Evolutionary conservation across 306 rosid genomes (phyloP), one percentile per base, ranked within the genome.

Genomic region (Rosa chinensis): DNA sequence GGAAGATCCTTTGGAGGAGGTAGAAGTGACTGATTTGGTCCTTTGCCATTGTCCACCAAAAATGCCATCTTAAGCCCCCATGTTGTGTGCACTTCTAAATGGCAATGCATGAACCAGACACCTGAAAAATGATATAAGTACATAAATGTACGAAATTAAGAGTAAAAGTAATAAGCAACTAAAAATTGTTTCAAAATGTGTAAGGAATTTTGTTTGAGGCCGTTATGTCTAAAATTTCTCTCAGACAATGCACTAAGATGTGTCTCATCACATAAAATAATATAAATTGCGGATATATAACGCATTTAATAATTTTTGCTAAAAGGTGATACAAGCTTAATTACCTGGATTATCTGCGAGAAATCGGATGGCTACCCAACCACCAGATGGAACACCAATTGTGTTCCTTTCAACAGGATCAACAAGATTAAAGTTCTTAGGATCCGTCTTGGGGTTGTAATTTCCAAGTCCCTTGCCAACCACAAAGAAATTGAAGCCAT

Each of bases 1-100:
- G 99, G 99, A 78, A 93, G 97, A 86, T 95, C 96, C 13, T 79
- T 85, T 10, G 99, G 99, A 76, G 99, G 99, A 17, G 97, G 90
- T 56, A 87, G 66, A 76, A 92, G 2, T 9, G 99, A 87, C 62
- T 95, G 79, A 52, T 82, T 89, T 45, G 94, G 90, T 66, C 99
- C 96, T 77, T 91, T 91, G 0, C 98, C 98, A 78, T 92, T 92
- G 58, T 94, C 95, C 82, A 94, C 98, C 84, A 94, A 81, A 84
- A 95, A 95, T 0, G 98, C 97, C 99, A 95, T 95, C 88, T 95
- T 95, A 58, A 95, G 87, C 8, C 98, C 98, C 98, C 98, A 92
- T 70, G 98, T 87, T 69, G 98, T 94, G 75, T 94, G 98, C 63
- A 89, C 90, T 77, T 94, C 98, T 86, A 94, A 72, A 83, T 94